Percentiles rank a stretch among this genome's conserved stretches.
Evolutionary conservation across 768 basidiomycete genomes (phyloP).

Genomic region (Termitomyces sp.): DNA sequence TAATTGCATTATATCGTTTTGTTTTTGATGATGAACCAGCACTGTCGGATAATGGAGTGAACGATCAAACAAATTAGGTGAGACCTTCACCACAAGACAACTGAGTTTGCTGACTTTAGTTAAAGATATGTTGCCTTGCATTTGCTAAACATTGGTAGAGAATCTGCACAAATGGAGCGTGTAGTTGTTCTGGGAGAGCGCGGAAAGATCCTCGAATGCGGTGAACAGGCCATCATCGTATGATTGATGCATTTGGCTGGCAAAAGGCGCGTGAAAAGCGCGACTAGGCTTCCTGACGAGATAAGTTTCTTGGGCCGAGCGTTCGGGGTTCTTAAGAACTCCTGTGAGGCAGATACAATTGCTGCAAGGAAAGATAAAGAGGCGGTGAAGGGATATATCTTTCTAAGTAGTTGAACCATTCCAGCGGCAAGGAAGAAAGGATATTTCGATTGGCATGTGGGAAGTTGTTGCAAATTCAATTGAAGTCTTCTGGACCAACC

Average conservation of each 20-base stretch:
- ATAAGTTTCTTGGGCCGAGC: background rate
- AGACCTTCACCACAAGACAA: too few relatives aligned
- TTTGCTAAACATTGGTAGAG: too few relatives aligned
- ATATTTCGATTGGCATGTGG: background rate
- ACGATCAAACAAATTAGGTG: too few relatives aligned
- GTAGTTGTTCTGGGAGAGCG: conserved; percentile 33
- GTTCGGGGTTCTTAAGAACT: background rate
- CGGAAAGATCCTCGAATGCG: conserved; percentile 31
- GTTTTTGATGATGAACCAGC: too few relatives aligned
- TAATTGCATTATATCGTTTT: too few relatives aligned
- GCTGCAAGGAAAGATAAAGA: background rate
- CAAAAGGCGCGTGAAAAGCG: background rate
- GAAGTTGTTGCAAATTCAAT: background rate
- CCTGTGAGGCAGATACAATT: background rate
- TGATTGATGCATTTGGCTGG: background rate
- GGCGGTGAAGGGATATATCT: background rate
- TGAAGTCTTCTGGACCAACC: too few relatives aligned
- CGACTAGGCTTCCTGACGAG: background rate
- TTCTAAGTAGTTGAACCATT: too few relatives aligned
- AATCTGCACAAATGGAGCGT: too few relatives aligned
- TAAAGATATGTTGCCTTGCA: too few relatives aligned
- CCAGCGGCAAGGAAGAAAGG: too few relatives aligned
- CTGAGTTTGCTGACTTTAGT: too few relatives aligned
- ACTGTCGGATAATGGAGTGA: too few relatives aligned
- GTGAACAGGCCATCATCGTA: conserved; percentile 33